Percentiles rank a stretch among this genome's conserved stretches.
Conservation (phyloP, 2,329 filamentous ascomycete species). For the Cercospora berteroae region DNA sequence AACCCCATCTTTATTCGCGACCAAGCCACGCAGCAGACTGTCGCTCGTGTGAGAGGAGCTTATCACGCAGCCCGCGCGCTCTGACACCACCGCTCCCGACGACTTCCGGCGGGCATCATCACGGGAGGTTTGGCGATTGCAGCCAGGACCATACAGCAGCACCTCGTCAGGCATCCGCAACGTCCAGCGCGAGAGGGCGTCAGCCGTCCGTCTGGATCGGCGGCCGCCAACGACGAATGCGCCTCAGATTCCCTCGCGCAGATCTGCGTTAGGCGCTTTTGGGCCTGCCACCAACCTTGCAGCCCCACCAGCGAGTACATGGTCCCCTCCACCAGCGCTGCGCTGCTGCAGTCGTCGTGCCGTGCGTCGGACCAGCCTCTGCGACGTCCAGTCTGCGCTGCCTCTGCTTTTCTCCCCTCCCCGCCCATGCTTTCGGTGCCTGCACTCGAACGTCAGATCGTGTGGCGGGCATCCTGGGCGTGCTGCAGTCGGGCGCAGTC, state of each 20-base stretch:
- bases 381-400: neutral
- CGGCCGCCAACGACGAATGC: slow-evolving; percentile 8
- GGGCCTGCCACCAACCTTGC: slow-evolving; percentile 21
- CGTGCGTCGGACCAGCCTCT: neutral
- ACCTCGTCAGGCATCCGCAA: slow-evolving; percentile 7
- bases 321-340: slow-evolving; percentile 15
- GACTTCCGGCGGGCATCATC: slow-evolving; percentile 10
- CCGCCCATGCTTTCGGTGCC: slow-evolving; percentile 19
- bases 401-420: slow-evolving; percentile 3
- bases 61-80: too few relatives aligned
- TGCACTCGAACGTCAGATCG: slow-evolving; percentile 22
- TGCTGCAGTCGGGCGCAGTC: slow-evolving; percentile 20
- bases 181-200: neutral
- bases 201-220: neutral
- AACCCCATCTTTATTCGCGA: slow-evolving; percentile 15
- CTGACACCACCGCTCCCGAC: slow-evolving; percentile 17
- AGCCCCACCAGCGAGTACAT: slow-evolving; percentile 12
- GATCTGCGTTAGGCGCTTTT: slow-evolving; percentile 20
- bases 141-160: neutral
- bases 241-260: slow-evolving; percentile 10
- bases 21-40: slow-evolving; percentile 1
- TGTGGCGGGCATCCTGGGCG: slow-evolving; percentile 24
- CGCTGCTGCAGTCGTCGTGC: neutral
- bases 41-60: slow-evolving; percentile 6
- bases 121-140: neutral